Conservation (phyloP, 371 early-diverging fungal species). For the Syncephalastrum sp. region DNA sequence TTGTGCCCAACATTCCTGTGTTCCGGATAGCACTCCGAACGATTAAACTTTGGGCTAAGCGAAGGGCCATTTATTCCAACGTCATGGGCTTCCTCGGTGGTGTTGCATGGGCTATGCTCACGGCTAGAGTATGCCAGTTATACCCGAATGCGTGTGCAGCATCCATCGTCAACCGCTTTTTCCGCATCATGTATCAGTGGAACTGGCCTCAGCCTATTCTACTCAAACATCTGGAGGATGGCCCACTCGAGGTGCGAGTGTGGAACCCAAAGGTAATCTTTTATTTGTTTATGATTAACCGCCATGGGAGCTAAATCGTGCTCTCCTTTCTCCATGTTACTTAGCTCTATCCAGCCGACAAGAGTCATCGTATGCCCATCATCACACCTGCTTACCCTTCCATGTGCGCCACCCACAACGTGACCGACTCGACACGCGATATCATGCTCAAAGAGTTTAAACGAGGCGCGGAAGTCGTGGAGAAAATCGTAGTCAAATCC, state of each 20-base stretch:
- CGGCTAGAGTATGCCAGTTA: constrained; percentile 96
- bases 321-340: not conserved
- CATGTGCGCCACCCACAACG: constrained; percentile 99
- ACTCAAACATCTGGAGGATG: constrained; percentile 90
- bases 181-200: constrained; percentile 90
- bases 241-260: constrained; percentile 89
- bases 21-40: constrained; percentile 93
- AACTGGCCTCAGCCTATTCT: constrained; percentile 97
- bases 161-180: constrained; percentile 89
- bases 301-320: not conserved
- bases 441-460: constrained; percentile 88
- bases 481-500: constrained; percentile 62
- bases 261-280: constrained; percentile 91
- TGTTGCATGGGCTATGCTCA: constrained; percentile 99
- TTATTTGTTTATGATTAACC: not conserved
- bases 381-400: constrained; percentile 99
- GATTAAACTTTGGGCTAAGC: constrained; percentile 99
- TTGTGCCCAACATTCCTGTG: constrained; percentile 89
- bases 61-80: constrained; percentile 92
- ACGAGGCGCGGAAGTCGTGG: constrained; percentile 65
- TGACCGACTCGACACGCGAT: constrained; percentile 84
- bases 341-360: constrained; percentile 82
- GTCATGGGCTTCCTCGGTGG: constrained; percentile 99
- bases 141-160: constrained; percentile 94
- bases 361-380: constrained; percentile 96